These are phyloP conservation scores for Hanseniaspora gamundiae DNA, from an alignment of 1,139 yeast genomes.

Conservation along the genomic window DNA sequence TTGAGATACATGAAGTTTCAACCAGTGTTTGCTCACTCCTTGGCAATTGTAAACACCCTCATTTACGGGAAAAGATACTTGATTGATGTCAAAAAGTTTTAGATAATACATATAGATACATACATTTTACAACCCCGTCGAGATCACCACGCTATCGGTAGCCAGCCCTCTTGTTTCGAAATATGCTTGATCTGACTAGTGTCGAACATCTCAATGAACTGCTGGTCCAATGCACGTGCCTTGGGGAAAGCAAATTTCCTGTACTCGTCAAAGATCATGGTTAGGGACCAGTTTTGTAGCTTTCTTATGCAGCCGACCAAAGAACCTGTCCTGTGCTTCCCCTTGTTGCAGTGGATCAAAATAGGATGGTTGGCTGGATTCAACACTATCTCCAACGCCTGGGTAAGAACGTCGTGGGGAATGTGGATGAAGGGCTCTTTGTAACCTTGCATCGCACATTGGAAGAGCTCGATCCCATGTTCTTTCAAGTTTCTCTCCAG, in stretches of 20 bases:
- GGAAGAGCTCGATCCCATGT: conserved; percentile 59
- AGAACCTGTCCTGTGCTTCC: conserved; percentile 95
- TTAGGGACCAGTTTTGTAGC: conserved; percentile 81
- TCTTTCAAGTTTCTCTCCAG: conserved; percentile 50
- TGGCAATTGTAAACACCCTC: conserved; percentile 52
- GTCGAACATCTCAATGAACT: conserved; percentile 81
- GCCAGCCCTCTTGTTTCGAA: conserved; percentile 42
- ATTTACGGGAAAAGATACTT: conserved; percentile 56
- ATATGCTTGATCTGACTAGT: conserved; percentile 43
- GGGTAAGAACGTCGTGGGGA: conserved; percentile 62
- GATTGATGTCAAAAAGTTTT: conserved; percentile 10
- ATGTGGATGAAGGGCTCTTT: conserved; percentile 89
- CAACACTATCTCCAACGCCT: conserved; percentile 69
- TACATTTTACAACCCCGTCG: neutral
- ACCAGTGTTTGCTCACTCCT: conserved; percentile 48
- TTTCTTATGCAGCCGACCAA: conserved; percentile 83
- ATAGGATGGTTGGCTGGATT: conserved; percentile 84
- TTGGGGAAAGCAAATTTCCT: conserved; percentile 90
- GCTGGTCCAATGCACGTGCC: conserved; percentile 90
- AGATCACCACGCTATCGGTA: conserved; percentile 54
- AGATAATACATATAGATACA: neutral
- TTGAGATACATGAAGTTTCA: conserved; percentile 33
- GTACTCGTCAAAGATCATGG: conserved; percentile 91
- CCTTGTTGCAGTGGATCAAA: conserved; percentile 87
- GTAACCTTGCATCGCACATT: conserved; percentile 89